These are phyloP conservation scores for Aspergillus hancockii DNA, from an alignment of 495 filamentous ascomycete species.

Conservation along the genomic window DNA sequence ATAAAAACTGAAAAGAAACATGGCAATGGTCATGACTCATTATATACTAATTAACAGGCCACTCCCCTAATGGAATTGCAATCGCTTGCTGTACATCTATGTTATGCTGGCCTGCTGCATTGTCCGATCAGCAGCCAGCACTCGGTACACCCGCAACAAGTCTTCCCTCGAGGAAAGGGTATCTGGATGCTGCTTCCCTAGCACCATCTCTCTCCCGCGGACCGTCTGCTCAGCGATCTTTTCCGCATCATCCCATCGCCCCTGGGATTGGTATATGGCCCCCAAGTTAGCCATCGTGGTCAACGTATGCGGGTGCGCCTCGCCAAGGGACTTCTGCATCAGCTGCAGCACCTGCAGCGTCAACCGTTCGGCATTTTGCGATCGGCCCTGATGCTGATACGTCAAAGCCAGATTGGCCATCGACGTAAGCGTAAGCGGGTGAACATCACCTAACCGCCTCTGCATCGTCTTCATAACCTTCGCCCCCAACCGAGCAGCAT, in stretches of 20 bases:
- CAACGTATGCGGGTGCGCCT: conserved; percentile 24
- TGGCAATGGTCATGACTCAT: not conserved
- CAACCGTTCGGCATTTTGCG: conserved; percentile 32
- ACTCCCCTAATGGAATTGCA: not conserved
- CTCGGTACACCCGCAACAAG: conserved; percentile 7
- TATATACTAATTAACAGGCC: not conserved
- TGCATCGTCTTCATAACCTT: conserved; percentile 28
- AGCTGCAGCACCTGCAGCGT: conserved; percentile 23
- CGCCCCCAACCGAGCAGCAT: conserved; percentile 36
- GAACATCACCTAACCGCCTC: conserved; percentile 32
- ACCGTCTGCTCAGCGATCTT: conserved; percentile 26
- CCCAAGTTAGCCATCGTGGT: conserved; percentile 32
- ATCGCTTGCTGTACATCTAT: not conserved
- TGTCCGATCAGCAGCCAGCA: conserved; percentile 8
- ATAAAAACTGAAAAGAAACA: not conserved
- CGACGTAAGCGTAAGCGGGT: conserved; percentile 38
- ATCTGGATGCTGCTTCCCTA: conserved; percentile 14
- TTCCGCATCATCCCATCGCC: conserved; percentile 39
- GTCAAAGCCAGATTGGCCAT: conserved; percentile 43
- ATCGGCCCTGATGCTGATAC: conserved; percentile 25
- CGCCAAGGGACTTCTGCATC: conserved; percentile 20
- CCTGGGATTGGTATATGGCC: conserved; percentile 26
- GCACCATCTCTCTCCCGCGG: conserved; percentile 18
- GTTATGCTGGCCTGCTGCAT: not conserved
- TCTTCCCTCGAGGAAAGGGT: conserved; percentile 10